phyloP scores from a whole-genome alignment of 2,329 filamentous ascomycete species.

The Helicocarpus griseus region DNA sequence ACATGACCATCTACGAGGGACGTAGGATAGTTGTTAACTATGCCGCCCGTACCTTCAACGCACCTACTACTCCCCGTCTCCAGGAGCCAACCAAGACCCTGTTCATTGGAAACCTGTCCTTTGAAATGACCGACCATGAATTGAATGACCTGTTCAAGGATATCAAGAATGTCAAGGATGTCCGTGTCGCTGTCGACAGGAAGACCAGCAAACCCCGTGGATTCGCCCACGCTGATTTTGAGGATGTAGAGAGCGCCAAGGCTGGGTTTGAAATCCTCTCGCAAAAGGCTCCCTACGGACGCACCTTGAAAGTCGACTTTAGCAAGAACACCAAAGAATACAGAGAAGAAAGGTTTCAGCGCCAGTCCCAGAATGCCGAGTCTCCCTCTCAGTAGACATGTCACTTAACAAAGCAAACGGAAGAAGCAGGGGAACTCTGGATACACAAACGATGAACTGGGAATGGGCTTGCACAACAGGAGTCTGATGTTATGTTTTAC shows the following conservation, averaged over 20 bases:
- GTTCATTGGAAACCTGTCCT: conserved; percentile 79
- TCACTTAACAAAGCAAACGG: background rate
- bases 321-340: conserved; percentile 19
- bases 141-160: conserved; percentile 67
- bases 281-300: conserved; percentile 53
- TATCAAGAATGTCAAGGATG: conserved; percentile 60
- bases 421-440: background rate
- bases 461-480: background rate
- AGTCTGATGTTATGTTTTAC: conserved; percentile 3
- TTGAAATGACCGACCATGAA: conserved; percentile 74
- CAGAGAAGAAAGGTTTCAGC: too few species aligned
- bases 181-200: conserved; percentile 74
- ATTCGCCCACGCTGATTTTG: conserved; percentile 76
- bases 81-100: conserved; percentile 54
- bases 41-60: conserved; percentile 28
- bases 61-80: background rate
- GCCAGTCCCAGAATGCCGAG: background rate
- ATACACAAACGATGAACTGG: background rate
- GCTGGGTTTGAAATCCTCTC: conserved; percentile 49
- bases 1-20: conserved; percentile 54
- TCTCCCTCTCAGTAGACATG: background rate
- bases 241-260: conserved; percentile 55
- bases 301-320: conserved; percentile 58
- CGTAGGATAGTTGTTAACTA: conserved; percentile 55
- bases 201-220: conserved; percentile 71